Conservation (phyloP, 164 flowering plant species). For the Protea cynaroides region DNA sequence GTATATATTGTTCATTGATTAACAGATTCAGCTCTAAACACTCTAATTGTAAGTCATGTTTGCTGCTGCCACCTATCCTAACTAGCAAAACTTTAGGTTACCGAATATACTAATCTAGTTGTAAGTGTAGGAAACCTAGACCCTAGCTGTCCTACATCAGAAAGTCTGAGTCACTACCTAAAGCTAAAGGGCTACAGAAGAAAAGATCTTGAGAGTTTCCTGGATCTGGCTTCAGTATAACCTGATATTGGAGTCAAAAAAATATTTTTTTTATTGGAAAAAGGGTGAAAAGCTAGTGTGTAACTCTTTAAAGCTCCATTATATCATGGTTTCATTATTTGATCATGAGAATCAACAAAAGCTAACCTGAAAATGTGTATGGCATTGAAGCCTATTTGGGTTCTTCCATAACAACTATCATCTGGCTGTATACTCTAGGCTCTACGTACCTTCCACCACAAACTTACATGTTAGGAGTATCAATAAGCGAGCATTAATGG, state of each 20-base stretch:
- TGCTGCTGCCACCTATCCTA: too few species aligned
- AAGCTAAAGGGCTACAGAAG: constrained; percentile 72
- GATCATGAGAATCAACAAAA: constrained; percentile 1
- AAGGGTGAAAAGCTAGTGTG: not conserved
- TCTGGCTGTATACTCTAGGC: constrained; percentile 98
- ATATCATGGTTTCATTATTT: not conserved
- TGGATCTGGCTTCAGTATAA: constrained; percentile 96
- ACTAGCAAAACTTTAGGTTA: too few species aligned
- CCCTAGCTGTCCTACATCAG: too few species aligned
- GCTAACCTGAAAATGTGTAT: constrained; percentile 91
- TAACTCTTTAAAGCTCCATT: not conserved
- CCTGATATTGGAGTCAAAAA: constrained; percentile 42
- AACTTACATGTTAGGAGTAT: constrained; percentile 14
- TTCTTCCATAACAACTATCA: constrained; percentile 98
- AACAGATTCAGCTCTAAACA: too few species aligned
- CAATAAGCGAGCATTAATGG: not conserved
- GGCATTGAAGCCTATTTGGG: constrained; percentile 94
- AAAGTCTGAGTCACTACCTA: constrained; percentile 45
- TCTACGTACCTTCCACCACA: constrained; percentile 67
- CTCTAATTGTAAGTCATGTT: too few species aligned
- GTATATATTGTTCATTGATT: too few species aligned
- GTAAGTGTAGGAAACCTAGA: too few species aligned
- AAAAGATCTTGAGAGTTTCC: constrained; percentile 97
- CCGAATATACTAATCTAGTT: too few species aligned
- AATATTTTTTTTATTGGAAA: not conserved